Evolutionary conservation across 805 yeast species (phyloP), one percentile per base, ranked within the genome.

Genomic region (Ogataea pilisensis): DNA sequence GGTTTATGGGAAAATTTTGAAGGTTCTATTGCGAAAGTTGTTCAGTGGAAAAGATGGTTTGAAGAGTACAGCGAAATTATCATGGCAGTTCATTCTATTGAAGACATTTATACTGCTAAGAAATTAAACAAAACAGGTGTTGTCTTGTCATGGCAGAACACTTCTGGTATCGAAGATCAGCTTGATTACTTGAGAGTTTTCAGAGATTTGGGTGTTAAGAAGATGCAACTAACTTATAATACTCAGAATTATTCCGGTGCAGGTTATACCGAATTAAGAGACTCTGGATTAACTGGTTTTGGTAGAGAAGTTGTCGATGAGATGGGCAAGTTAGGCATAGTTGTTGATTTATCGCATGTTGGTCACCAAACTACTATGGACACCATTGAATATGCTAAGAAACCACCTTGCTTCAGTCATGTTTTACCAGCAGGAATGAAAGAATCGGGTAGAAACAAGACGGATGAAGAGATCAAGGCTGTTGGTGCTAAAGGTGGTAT

Each of bases 261-360:
- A 8, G 53, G 51, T 24, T 49, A 49, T 30, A 49, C 53, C 8
- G 53, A 49, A 38, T 43, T 51, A 11, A 44, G 44, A 37, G 53
- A 49, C 25, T 49, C 53, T 14, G 78, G 78, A 0, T 50, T 73
- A 32, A 61, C 74, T 14, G 63, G 62, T 1, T 66, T 46, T 42
- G 78, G 76, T 25, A 50, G 42, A 6, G 57, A 58, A 16, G 67
- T 71, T 43, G 51, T 72, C 17, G 51, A 48, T 31, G 76, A 73
- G 46, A 72, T 73, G 77, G 71, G 71, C 47, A 59, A 75, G 37
- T 45, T 73, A 13, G 77, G 78, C 1, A 69, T 73, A 68, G 58
- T 72, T 47, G 74, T 71, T 9, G 78, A 73, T 50, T 55, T 73
- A 20, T 64, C 73, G 16, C 78, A 73, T 52, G 76, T 70, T 24